Conservation (phyloP, 371 early-diverging fungal species). For the Actinomortierella ambigua region DNA sequence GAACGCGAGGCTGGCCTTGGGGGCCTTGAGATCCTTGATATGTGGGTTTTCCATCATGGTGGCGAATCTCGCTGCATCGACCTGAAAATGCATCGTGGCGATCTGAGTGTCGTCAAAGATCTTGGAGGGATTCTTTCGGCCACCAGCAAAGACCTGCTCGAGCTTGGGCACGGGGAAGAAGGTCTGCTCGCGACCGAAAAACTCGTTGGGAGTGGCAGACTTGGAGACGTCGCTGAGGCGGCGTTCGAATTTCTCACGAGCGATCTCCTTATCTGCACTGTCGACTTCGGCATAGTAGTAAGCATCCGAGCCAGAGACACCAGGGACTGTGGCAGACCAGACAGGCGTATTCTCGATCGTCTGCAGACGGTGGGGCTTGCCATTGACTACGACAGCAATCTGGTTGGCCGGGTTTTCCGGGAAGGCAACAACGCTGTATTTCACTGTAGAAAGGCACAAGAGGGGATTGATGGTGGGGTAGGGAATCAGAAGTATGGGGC, state of each 20-base stretch:
- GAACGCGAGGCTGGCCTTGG: conserved; percentile 20
- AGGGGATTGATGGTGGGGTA: not conserved
- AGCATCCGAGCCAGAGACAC: conserved; percentile 8
- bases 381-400: conserved; percentile 26
- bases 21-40: conserved; percentile 8
- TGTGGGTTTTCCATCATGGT: conserved; percentile 18
- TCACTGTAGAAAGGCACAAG: conserved; percentile 14
- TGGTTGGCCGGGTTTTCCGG: conserved; percentile 12
- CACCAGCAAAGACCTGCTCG: conserved; percentile 12
- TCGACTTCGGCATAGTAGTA: conserved; percentile 20
- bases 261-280: not conserved
- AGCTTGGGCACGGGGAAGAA: conserved; percentile 9
- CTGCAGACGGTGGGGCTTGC: conserved; percentile 9
- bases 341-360: conserved; percentile 14
- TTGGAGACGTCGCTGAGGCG: conserved; percentile 8
- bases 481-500: too few species aligned
- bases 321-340: conserved; percentile 20
- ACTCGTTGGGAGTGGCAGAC: conserved; percentile 23
- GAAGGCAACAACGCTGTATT: conserved; percentile 28
- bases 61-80: conserved; percentile 8
- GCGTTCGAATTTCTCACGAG: conserved; percentile 14
- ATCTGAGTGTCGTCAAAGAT: conserved; percentile 31
- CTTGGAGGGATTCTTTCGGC: conserved; percentile 4
- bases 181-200: conserved; percentile 16
- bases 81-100: conserved; percentile 24